Percentiles rank a stretch among this genome's conserved stretches.
Evolutionary conservation across 805 yeast genomes (phyloP).

Genomic region (Zygosaccharomyces kombuchaensis): DNA sequence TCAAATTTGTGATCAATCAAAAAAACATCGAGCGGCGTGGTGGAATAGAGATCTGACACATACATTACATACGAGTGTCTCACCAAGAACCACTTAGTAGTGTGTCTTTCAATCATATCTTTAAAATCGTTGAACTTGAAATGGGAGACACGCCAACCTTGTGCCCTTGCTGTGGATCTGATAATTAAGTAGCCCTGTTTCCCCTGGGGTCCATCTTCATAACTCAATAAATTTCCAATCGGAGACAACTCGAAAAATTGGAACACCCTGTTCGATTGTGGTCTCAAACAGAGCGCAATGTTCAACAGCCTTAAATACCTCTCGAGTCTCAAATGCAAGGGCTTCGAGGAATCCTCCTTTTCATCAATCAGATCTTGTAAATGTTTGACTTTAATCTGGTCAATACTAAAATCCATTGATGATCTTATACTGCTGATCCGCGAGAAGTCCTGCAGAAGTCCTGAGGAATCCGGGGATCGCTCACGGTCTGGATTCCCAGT

Average conservation of each 20-base stretch:
- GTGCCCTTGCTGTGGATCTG: slow-evolving; percentile 76
- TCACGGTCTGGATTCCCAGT: background rate
- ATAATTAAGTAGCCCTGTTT: slow-evolving; percentile 84
- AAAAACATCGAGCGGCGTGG: slow-evolving; percentile 88
- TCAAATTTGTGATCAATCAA: slow-evolving; percentile 75
- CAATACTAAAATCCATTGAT: slow-evolving; percentile 17
- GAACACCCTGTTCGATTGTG: slow-evolving; percentile 78
- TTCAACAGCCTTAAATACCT: slow-evolving; percentile 63
- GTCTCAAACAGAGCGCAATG: slow-evolving; percentile 55
- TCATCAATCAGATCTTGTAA: slow-evolving; percentile 28
- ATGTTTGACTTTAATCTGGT: slow-evolving; percentile 29
- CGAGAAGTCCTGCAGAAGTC: slow-evolving; percentile 5
- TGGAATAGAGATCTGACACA: slow-evolving; percentile 79
- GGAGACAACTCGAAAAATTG: slow-evolving; percentile 90
- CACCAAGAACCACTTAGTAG: slow-evolving; percentile 87
- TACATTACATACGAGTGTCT: slow-evolving; percentile 80
- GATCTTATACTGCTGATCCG: slow-evolving; percentile 14
- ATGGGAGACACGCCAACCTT: slow-evolving; percentile 96
- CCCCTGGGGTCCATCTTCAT: slow-evolving; percentile 77
- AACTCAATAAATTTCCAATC: slow-evolving; percentile 72
- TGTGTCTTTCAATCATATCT: slow-evolving; percentile 86
- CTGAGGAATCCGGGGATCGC: background rate
- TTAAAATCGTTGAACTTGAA: slow-evolving; percentile 70
- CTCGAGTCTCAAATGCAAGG: slow-evolving; percentile 45
- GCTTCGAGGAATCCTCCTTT: slow-evolving; percentile 24